phyloP scores from a whole-genome alignment of 2,329 filamentous ascomycete genomes.

The Exophiala sideris region DNA sequence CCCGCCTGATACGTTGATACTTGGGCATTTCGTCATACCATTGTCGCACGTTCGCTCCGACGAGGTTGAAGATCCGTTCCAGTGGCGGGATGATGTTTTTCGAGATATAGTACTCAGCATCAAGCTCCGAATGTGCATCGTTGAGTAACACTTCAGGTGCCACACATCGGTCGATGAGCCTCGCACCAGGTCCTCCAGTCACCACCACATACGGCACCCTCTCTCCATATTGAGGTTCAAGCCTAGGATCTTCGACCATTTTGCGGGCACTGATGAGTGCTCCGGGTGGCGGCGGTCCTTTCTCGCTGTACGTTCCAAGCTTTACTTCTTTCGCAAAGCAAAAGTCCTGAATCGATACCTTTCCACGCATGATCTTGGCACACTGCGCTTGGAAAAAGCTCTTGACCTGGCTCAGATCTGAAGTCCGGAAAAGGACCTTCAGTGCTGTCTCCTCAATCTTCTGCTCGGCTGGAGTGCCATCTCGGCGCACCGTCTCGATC shows the following conservation, averaged over 20 bases:
- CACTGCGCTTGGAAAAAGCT: conserved; percentile 86
- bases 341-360: conserved; percentile 89
- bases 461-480: conserved; percentile 92
- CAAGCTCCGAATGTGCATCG: conserved; percentile 74
- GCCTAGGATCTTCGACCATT: conserved; percentile 81
- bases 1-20: conserved; percentile 67
- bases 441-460: conserved; percentile 93
- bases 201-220: conserved; percentile 92
- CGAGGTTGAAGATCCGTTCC: conserved; percentile 93
- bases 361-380: conserved; percentile 83
- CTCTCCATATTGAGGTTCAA: conserved; percentile 92
- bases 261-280: conserved; percentile 81
- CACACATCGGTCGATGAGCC: conserved; percentile 85
- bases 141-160: conserved; percentile 77
- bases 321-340: conserved; percentile 92
- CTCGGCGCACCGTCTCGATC: conserved; percentile 92
- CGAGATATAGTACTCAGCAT: conserved; percentile 93
- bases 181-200: conserved; percentile 78
- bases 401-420: conserved; percentile 86
- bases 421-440: conserved; percentile 82
- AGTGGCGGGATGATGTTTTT: conserved; percentile 95
- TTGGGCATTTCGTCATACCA: conserved; percentile 99
- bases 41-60: conserved; percentile 81
- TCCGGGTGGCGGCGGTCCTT: conserved; percentile 75
- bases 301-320: conserved; percentile 81